Conservation (phyloP, 148 eudicot species). For the Camellia lanceoleosa region DNA sequence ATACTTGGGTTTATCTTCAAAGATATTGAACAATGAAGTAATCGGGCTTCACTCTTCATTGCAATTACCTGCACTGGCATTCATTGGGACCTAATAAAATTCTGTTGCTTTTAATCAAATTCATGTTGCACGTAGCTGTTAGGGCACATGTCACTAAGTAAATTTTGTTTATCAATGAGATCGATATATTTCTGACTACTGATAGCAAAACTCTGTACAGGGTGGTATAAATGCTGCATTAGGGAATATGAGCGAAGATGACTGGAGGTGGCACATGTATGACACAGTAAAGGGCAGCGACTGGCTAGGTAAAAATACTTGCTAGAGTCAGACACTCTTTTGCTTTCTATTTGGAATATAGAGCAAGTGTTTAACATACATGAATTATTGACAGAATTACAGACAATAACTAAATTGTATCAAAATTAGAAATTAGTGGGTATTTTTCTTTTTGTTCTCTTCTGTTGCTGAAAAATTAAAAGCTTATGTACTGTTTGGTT, state of each 20-base stretch:
- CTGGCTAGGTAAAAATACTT: slow-evolving; percentile 70
- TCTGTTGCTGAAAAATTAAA: neutral
- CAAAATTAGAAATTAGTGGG: neutral
- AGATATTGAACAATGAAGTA: too few species aligned
- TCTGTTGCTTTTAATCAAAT: too few species aligned
- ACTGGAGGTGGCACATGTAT: slow-evolving; percentile 99
- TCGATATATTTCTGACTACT: slow-evolving; percentile 24
- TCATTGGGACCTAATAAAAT: neutral
- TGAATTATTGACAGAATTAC: neutral
- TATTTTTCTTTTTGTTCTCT: too few species aligned
- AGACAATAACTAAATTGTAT: neutral
- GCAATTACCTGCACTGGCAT: neutral
- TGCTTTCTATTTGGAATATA: neutral
- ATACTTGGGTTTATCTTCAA: too few species aligned
- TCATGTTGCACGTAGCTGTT: neutral
- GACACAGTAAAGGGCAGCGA: slow-evolving; percentile 99
- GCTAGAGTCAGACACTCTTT: neutral
- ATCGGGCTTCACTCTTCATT: neutral
- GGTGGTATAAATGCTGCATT: slow-evolving; percentile 99
- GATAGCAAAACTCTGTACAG: slow-evolving; percentile 35
- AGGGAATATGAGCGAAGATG: slow-evolving; percentile 98
- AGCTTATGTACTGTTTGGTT: too few species aligned
- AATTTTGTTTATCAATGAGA: neutral
- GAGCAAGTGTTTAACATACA: neutral
- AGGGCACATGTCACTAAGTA: neutral